Percentiles rank a stretch among this genome's conserved stretches.
Evolutionary conservation across 2,329 filamentous ascomycete species (phyloP).

Genomic region (Hypoxylon sp.): DNA sequence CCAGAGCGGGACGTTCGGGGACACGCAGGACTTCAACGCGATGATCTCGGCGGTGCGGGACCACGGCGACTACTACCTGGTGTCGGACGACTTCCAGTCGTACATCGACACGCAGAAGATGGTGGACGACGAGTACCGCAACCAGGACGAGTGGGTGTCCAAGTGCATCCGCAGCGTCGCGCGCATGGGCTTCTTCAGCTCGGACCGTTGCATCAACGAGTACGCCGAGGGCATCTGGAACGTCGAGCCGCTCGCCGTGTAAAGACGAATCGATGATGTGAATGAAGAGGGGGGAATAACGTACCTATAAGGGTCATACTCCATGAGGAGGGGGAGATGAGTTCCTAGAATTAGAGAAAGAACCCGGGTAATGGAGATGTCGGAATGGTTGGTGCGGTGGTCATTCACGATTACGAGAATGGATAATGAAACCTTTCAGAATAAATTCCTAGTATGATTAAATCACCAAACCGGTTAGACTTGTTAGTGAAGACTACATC

Average conservation of each 20-base stretch:
- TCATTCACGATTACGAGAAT: constrained; percentile 12
- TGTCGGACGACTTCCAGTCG: constrained; percentile 96
- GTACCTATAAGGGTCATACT: not conserved
- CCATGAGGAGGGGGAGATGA: not conserved
- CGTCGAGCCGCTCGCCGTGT: constrained; percentile 78
- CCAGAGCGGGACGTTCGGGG: constrained; percentile 82
- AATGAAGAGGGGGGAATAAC: not conserved
- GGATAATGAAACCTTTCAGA: not conserved
- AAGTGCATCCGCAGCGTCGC: constrained; percentile 91
- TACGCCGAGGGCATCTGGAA: constrained; percentile 99
- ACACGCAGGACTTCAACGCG: constrained; percentile 80
- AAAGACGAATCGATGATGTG: constrained; percentile 36
- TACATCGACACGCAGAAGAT: constrained; percentile 92
- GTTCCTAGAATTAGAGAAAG: not conserved
- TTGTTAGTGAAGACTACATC: no score
- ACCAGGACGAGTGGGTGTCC: constrained; percentile 91
- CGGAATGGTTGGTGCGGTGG: not conserved
- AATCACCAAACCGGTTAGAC: no score
- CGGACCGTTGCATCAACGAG: constrained; percentile 94
- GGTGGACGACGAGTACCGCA: constrained; percentile 90
- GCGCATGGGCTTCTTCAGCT: constrained; percentile 97
- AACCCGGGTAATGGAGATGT: not conserved
- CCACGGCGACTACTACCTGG: constrained; percentile 97
- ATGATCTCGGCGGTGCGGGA: constrained; percentile 87
- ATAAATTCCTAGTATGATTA: no score